Evolutionary conservation across 148 eudicot genomes (phyloP), one percentile per base, ranked within the genome.

Genomic region (Rhododendron henanense): DNA sequence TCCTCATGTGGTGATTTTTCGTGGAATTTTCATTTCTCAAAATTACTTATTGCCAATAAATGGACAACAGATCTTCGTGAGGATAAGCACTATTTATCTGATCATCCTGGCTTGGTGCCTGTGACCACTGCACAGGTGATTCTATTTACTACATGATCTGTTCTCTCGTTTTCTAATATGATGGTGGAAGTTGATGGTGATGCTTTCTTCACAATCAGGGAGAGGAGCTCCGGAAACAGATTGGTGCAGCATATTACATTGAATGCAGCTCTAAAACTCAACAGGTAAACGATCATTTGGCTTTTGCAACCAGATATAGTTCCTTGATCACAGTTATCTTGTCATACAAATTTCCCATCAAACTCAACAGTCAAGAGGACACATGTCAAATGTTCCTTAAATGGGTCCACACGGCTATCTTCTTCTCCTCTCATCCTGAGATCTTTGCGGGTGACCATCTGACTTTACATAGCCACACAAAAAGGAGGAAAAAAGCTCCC

Each of bases 211-310:
- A 50, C 65, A 53, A 87, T 86, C 89, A 95, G 99, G 99, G 99
- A 37, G 98, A 95, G 87, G 99, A 97, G 86, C 95, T 97, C 21
- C 95, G 99, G 37, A 97, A 95, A 82, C 99, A 95, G 89, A 95
- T 95, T 89, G 98, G 99, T 83, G 99, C 99, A 25, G 85, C 90
- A 69, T 93, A 90, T 85, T 95, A 95, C 86, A 90, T 97, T 18
- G 99, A 97, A 88, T 97, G 98, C 92, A 97, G 99, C 92, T 95
- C 99, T 33, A 97, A 97, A 88, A 97, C 99, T 89, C 99, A 97
- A 83, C 99, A 97, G 99, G 99, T 96, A 88, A 51, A 84, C 61
- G 7, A 16, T 13, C 45, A 31, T 15, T 84, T 48, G 6, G 7
- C 50, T 51, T 50, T 73, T 73, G 51, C 51, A 73, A 50, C 23